phyloP scores from a whole-genome alignment of 495 filamentous ascomycete species.

The Aspergillus incahuasiensis region DNA sequence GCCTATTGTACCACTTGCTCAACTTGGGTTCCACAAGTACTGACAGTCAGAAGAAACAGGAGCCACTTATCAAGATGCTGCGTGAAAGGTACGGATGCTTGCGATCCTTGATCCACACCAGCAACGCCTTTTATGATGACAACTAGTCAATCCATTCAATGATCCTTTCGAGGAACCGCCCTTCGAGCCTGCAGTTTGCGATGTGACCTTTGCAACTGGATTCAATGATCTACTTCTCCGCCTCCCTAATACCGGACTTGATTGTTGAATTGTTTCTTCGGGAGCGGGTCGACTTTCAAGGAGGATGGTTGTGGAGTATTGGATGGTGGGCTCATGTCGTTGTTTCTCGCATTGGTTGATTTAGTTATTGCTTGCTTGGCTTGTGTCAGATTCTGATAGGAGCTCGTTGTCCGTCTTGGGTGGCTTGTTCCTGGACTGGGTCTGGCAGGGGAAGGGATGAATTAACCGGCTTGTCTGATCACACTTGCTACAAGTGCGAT shows the following conservation, averaged over 20 bases:
- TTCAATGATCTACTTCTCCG: slow-evolving; percentile 51
- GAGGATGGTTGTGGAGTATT: slow-evolving; percentile 91
- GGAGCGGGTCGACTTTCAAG: slow-evolving; percentile 27
- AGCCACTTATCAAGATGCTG: background rate
- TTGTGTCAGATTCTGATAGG: slow-evolving; percentile 29
- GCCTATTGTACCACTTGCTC: slow-evolving; percentile 10
- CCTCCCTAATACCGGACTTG: slow-evolving; percentile 65
- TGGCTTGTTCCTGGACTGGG: slow-evolving; percentile 33
- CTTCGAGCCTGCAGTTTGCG: slow-evolving; percentile 28
- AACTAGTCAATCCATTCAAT: slow-evolving; percentile 99
- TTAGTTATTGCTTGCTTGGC: slow-evolving; percentile 43
- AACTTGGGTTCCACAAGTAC: background rate
- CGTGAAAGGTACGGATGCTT: slow-evolving; percentile 10
- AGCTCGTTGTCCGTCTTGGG: slow-evolving; percentile 53
- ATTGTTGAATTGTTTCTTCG: slow-evolving; percentile 12
- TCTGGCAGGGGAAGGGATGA: slow-evolving; percentile 56
- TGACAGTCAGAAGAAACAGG: slow-evolving; percentile 18
- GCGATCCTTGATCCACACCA: slow-evolving; percentile 8
- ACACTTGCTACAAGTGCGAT: slow-evolving; percentile 14
- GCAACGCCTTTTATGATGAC: slow-evolving; percentile 68
- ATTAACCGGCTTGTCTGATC: slow-evolving; percentile 64
- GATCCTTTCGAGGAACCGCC: slow-evolving; percentile 60
- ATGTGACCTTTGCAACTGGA: slow-evolving; percentile 20
- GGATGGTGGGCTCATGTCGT: slow-evolving; percentile 28
- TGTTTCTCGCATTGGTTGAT: slow-evolving; percentile 19